phyloP scores from a whole-genome alignment of 306 rosid genomes.

The Vachellia collinsii region DNA sequence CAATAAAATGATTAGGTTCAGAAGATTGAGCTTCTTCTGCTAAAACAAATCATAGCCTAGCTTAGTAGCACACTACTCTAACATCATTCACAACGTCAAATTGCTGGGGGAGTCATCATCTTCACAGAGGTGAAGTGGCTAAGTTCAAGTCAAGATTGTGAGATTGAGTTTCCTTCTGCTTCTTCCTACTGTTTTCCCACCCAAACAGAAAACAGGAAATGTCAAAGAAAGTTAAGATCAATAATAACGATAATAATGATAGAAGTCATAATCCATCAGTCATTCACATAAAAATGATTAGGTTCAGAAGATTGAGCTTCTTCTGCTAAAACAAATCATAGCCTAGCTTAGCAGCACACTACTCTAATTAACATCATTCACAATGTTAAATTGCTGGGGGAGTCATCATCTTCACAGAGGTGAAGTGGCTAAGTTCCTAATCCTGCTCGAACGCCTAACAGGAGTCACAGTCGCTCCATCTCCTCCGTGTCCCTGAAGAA shows the following conservation, averaged over 20 bases:
- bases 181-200: no score
- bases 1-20: neutral
- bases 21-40: conserved; percentile 40
- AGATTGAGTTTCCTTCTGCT: no score
- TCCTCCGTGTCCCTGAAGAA: conserved; percentile 54
- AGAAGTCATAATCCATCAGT: no score
- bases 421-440: conserved; percentile 8
- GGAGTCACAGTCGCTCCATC: conserved; percentile 71
- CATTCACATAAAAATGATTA: no score
- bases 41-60: conserved; percentile 3
- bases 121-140: conserved; percentile 18
- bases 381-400: conserved; percentile 4
- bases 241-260: no score
- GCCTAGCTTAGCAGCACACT: neutral
- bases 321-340: conserved; percentile 32
- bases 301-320: no score
- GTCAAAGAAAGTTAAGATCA: no score
- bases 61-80: neutral
- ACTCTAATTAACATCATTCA: neutral
- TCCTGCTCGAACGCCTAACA: conserved; percentile 73
- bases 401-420: conserved; percentile 6
- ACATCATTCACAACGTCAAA: neutral
- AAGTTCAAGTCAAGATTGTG: neutral
- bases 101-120: neutral
- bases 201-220: no score